These are phyloP conservation scores for Fusarium miscanthi DNA, from an alignment of 2,329 filamentous ascomycete species.

Conservation along the genomic window DNA sequence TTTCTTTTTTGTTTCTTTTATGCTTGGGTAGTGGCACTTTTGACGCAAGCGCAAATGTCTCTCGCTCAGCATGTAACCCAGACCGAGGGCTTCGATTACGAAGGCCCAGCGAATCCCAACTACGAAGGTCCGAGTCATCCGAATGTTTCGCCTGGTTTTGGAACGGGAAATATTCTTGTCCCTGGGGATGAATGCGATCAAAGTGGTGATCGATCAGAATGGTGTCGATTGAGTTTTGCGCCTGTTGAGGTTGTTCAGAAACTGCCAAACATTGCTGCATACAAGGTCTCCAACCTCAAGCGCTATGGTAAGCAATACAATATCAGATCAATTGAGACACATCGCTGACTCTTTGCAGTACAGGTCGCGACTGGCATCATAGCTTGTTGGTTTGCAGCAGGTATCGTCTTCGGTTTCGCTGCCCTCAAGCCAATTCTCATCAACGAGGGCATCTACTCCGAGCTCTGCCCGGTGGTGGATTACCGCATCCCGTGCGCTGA, in stretches of 20 bases:
- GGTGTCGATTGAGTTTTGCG: conserved; percentile 46
- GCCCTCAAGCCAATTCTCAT: conserved; percentile 86
- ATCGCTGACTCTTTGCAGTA: conserved; percentile 54
- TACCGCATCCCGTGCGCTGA: conserved; percentile 57
- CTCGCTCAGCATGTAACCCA: conserved; percentile 57
- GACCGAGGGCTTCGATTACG: conserved; percentile 55
- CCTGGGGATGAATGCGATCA: conserved; percentile 7
- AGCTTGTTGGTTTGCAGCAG: conserved; percentile 81
- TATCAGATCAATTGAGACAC: too few relatives aligned
- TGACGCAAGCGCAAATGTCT: conserved; percentile 49
- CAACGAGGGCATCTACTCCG: conserved; percentile 74
- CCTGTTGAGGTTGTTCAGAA: conserved; percentile 40
- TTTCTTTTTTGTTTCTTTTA: background rate
- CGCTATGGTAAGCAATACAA: conserved; percentile 14
- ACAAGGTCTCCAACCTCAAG: conserved; percentile 46
- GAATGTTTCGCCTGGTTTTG: background rate
- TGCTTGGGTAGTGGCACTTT: background rate
- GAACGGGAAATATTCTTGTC: background rate
- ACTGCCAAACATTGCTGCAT: conserved; percentile 46
- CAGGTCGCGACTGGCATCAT: conserved; percentile 77
- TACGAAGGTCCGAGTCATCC: conserved; percentile 19
- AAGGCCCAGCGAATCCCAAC: conserved; percentile 41
- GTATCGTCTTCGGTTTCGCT: conserved; percentile 84
- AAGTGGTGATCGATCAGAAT: conserved; percentile 30
- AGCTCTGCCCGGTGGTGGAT: conserved; percentile 64